Evolutionary conservation across 108 stramenopile species (phyloP), one percentile per base, ranked within the genome.

Genomic region (Conticribra weissflogii): DNA sequence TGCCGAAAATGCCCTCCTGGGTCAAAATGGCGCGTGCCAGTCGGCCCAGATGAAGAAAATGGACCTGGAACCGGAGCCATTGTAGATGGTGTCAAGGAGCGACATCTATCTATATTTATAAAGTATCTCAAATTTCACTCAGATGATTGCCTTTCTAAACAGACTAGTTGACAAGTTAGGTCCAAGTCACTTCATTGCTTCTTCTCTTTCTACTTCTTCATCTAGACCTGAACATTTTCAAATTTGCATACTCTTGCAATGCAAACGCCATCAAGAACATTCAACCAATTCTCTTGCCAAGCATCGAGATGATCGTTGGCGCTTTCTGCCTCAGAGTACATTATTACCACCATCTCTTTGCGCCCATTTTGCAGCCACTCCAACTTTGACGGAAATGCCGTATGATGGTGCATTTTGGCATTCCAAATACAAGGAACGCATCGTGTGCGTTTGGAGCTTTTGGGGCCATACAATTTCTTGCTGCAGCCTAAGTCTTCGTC

Each of bases 261-360:
- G 5, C 82, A 83, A 32, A 66, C 53, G 0, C 32, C 49, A 51
- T 88, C 86, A 19, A 95, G 48, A 14, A 95, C 81, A 62, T 89
- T 91, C 23, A 95, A 70, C 94, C 94, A 95, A 57, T 91, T 88
- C 68, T 91, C 88, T 68, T 95, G 94, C 52, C 94, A 69, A 0
- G 75, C 56, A 72, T 91, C 90, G 5, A 95, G 63, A 30, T 84
- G 81, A 81, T 95, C 94, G 64, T 91, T 91, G 16, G 62, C 68
- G 46, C 88, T 89, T 67, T 95, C 92, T 0, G 92, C 94, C 63
- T 95, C 94, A 0, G 88, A 83, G 27, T 88, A 84, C 85, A 95
- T 79, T 29, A 81, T 83, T 56, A 92, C 87, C 4, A 83, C 85
- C 9, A 25, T 33, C 25, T 92, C 56, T 25, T 34, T 18, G 21